Percentiles rank a stretch among this genome's conserved stretches.
These are phyloP conservation scores for Pyrus communis DNA, from an alignment of 306 rosid genomes.

Conservation along the genomic window DNA sequence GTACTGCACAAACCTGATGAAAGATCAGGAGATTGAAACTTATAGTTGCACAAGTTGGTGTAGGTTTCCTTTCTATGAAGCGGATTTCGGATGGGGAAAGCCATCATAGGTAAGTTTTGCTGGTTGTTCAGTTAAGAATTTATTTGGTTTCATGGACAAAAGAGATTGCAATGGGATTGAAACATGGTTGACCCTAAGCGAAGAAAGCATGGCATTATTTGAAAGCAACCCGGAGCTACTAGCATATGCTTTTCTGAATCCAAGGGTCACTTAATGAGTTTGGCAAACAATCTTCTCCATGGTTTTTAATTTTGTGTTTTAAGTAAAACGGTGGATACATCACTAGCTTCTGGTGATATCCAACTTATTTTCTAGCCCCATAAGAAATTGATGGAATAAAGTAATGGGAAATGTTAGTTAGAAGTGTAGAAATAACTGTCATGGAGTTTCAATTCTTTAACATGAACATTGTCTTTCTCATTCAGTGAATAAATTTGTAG, in stretches of 20 bases:
- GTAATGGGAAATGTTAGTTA: too few relatives aligned
- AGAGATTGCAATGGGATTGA: constrained; percentile 26
- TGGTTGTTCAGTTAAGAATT: background rate
- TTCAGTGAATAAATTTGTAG: too few relatives aligned
- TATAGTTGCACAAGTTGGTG: constrained; percentile 15
- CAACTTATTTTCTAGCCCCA: background rate
- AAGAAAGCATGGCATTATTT: constrained; percentile 13
- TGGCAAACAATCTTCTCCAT: too few relatives aligned
- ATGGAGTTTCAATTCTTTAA: too few relatives aligned
- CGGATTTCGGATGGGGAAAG: constrained; percentile 27
- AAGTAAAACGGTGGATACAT: background rate
- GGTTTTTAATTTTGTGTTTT: too few relatives aligned
- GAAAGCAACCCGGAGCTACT: constrained; percentile 12
- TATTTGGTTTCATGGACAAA: constrained; percentile 9
- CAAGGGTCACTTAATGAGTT: background rate
- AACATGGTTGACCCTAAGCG: constrained; percentile 12
- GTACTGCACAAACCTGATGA: background rate
- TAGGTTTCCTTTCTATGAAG: constrained; percentile 15
- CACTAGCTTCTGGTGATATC: background rate
- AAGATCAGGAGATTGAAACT: background rate
- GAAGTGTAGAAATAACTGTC: too few relatives aligned
- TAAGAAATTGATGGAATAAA: background rate
- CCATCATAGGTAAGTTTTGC: constrained; percentile 25
- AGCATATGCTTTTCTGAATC: constrained; percentile 7
- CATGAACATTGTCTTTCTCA: too few relatives aligned